These are phyloP conservation scores for Mucor plumbeus DNA, from an alignment of 371 early-diverging fungal genomes.

Conservation along the genomic window DNA sequence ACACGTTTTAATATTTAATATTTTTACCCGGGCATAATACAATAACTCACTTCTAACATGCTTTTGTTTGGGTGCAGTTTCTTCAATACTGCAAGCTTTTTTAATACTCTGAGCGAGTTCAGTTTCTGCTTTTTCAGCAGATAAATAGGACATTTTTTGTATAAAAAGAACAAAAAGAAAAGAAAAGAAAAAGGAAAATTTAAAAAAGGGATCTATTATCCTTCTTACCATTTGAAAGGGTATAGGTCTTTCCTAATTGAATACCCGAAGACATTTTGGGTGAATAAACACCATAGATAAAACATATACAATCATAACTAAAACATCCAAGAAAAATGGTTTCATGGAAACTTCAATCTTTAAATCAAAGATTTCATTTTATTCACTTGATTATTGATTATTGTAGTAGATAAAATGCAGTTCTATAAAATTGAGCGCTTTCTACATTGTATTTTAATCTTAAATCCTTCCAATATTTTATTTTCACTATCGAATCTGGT, in stretches of 20 bases:
- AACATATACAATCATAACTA: not conserved
- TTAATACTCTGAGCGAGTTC: conserved; percentile 87
- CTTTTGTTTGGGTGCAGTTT: conserved; percentile 97
- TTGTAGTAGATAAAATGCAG: too few species aligned
- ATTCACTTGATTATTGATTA: too few species aligned
- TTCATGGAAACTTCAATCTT: too few species aligned
- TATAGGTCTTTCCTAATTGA: not conserved
- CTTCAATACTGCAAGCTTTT: conserved; percentile 90
- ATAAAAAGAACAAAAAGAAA: not conserved
- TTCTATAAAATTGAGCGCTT: too few species aligned
- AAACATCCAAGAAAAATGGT: too few species aligned
- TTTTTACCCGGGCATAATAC: not conserved
- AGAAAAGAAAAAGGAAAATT: not conserved
- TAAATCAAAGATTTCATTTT: too few species aligned
- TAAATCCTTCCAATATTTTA: too few species aligned
- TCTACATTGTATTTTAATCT: too few species aligned
- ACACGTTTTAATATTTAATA: not conserved
- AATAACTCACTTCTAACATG: conserved; percentile 84
- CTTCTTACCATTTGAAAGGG: not conserved
- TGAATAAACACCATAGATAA: not conserved
- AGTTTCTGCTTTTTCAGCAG: conserved; percentile 80
- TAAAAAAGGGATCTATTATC: conserved; percentile 2
- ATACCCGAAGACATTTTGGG: conserved; percentile 5
- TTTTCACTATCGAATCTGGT: too few species aligned
- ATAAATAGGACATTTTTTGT: conserved; percentile 48